phyloP scores from a whole-genome alignment of 2,329 filamentous ascomycete genomes.

The Botrytis hyacinthi region DNA sequence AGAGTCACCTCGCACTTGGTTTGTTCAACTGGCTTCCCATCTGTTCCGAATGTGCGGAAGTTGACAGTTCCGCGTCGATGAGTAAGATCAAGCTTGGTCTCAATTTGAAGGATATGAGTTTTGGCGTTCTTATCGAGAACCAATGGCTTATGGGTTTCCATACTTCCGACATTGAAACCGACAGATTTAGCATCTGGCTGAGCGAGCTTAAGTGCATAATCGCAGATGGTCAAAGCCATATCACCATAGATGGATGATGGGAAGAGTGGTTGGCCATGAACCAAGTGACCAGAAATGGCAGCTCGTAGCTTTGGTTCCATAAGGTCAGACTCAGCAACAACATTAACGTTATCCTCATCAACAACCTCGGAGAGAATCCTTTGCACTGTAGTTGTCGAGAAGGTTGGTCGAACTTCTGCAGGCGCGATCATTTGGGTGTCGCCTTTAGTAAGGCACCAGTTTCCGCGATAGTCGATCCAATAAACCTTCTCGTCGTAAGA shows the following conservation, averaged over 20 bases:
- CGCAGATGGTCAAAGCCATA: constrained; percentile 56
- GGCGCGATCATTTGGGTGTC: constrained; percentile 57
- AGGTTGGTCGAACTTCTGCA: constrained; percentile 47
- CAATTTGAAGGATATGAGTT: constrained; percentile 24
- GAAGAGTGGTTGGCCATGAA: constrained; percentile 55
- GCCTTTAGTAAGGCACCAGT: constrained; percentile 66
- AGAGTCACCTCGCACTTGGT: constrained; percentile 19
- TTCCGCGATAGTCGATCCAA: constrained; percentile 60
- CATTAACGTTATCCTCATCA: constrained; percentile 48
- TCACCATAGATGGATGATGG: constrained; percentile 54
- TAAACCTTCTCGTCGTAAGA: constrained; percentile 67
- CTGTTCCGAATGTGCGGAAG: constrained; percentile 22
- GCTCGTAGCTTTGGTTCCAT: constrained; percentile 40
- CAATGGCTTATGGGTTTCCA: constrained; percentile 68
- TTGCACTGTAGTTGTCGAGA: constrained; percentile 41
- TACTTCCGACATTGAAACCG: constrained; percentile 57
- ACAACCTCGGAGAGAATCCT: constrained; percentile 51
- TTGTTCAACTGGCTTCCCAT: constrained; percentile 24
- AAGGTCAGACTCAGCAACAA: constrained; percentile 54
- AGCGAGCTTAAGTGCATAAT: constrained; percentile 51
- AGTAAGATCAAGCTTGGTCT: constrained; percentile 26
- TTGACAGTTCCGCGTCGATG: constrained; percentile 22
- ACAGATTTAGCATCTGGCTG: constrained; percentile 40
- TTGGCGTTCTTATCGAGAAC: constrained; percentile 45
- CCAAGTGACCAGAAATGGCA: constrained; percentile 54